phyloP scores from a whole-genome alignment of 305 asterid genomes.

The Nicotiana rustica region DNA sequence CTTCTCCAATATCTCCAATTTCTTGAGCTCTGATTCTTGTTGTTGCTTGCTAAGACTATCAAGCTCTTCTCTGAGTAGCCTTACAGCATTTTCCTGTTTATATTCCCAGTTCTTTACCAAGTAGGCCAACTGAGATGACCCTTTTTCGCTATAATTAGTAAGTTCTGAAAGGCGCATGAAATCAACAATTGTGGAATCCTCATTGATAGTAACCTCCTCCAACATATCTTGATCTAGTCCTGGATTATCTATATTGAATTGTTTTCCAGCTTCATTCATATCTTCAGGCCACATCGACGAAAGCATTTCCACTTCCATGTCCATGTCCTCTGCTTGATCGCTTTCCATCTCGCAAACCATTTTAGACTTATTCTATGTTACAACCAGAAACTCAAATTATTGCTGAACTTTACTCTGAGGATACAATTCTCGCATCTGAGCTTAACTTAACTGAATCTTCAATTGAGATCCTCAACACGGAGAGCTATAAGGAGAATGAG shows the following conservation, averaged over 20 bases:
- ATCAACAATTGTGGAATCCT: slow-evolving; percentile 74
- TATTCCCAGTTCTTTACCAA: slow-evolving; percentile 87
- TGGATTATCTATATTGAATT: slow-evolving; percentile 81
- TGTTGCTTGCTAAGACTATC: slow-evolving; percentile 85
- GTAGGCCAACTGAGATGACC: slow-evolving; percentile 81
- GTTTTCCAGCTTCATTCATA: slow-evolving; percentile 82
- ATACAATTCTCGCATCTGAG: slow-evolving; percentile 29
- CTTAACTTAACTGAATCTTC: background rate
- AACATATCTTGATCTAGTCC: slow-evolving; percentile 81
- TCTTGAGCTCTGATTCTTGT: slow-evolving; percentile 85
- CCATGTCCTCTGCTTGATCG: slow-evolving; percentile 74
- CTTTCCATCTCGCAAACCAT: slow-evolving; percentile 85
- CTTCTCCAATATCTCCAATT: slow-evolving; percentile 82
- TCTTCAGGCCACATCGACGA: slow-evolving; percentile 98
- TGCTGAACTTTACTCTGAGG: background rate
- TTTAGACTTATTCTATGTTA: slow-evolving; percentile 9
- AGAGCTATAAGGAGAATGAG: slow-evolving; percentile 4
- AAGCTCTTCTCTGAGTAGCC: slow-evolving; percentile 85
- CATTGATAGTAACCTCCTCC: slow-evolving; percentile 73
- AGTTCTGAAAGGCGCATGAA: slow-evolving; percentile 78
- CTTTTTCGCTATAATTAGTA: slow-evolving; percentile 77
- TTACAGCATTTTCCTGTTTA: slow-evolving; percentile 77
- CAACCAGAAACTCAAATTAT: slow-evolving; percentile 25
- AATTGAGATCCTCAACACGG: slow-evolving; percentile 15
- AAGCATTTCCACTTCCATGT: slow-evolving; percentile 75